A percentile compares a stretch with the other conserved stretches of the same genome.
phyloP scores from a whole-genome alignment of 2,329 filamentous ascomycete species.

The Ophiosphaerella narmari region DNA sequence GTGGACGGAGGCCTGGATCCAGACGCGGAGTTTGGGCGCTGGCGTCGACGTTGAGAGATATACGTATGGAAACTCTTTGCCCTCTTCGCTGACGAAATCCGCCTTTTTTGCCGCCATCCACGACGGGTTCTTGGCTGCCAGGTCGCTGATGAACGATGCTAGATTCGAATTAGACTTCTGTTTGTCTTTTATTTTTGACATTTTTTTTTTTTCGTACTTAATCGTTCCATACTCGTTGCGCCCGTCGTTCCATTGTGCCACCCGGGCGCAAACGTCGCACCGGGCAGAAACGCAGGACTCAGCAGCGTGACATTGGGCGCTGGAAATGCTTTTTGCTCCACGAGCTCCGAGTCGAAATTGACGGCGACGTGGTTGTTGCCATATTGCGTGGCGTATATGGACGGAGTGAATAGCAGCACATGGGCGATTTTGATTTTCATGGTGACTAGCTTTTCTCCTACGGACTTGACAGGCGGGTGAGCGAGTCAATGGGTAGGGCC shows the following conservation, averaged over 20 bases:
- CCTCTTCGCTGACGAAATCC: conserved; percentile 41
- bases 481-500: no score
- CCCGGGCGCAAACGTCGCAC: conserved; percentile 25
- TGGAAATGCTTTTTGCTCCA: conserved; percentile 43
- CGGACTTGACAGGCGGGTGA: no score
- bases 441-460: neutral
- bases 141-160: conserved; percentile 31
- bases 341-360: conserved; percentile 33
- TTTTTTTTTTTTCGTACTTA: conserved; percentile 16
- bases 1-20: conserved; percentile 45
- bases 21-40: conserved; percentile 22
- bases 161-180: conserved; percentile 2
- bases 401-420: no score
- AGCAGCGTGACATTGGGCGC: conserved; percentile 35
- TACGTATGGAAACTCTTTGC: conserved; percentile 38
- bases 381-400: conserved; percentile 27
- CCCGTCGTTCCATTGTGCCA: conserved; percentile 39
- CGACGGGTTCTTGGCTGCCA: conserved; percentile 36
- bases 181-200: neutral
- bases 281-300: conserved; percentile 37
- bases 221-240: conserved; percentile 32
- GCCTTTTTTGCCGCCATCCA: conserved; percentile 38
- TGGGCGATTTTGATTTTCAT: neutral
- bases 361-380: conserved; percentile 38
- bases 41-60: conserved; percentile 24